A percentile compares a stretch with the other conserved stretches of the same genome.
phyloP scores from a whole-genome alignment of 2,329 filamentous ascomycete species.

The Graphiopsis chlorocephala region DNA sequence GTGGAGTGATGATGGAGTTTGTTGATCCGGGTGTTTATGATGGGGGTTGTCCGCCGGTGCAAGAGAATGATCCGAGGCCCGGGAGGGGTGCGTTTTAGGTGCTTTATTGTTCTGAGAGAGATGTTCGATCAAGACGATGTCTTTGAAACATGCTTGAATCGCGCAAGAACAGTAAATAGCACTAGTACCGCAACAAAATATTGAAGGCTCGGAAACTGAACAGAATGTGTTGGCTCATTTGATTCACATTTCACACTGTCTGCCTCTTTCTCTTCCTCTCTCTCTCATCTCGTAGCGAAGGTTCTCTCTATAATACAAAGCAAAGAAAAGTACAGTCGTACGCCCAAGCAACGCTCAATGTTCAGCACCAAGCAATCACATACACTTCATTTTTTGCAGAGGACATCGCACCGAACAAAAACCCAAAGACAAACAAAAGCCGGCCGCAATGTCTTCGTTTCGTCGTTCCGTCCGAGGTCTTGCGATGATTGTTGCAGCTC shows the following conservation, averaged over 20 bases:
- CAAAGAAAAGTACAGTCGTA: background rate
- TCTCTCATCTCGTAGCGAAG: background rate
- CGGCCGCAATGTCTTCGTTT: background rate
- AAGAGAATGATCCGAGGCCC: background rate
- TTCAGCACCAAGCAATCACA: background rate
- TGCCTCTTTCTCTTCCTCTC: background rate
- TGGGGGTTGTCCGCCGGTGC: background rate
- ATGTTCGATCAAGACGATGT: background rate
- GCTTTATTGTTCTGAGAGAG: background rate
- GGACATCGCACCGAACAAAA: background rate
- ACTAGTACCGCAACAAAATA: background rate
- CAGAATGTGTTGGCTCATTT: background rate
- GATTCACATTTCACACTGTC: background rate
- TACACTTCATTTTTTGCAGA: background rate
- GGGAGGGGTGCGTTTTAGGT: slow-evolving; percentile 3
- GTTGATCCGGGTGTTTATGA: slow-evolving; percentile 1
- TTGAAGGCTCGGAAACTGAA: background rate
- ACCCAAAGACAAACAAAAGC: background rate
- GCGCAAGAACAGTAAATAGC: background rate
- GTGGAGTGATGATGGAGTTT: background rate
- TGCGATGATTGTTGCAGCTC: background rate
- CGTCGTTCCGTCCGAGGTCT: background rate
- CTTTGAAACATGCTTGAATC: background rate
- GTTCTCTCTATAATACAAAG: slow-evolving; percentile 1
- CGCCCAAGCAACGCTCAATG: background rate